These are phyloP conservation scores for Calonectria fujianensis DNA, from an alignment of 2,329 filamentous ascomycete species.

Conservation along the genomic window DNA sequence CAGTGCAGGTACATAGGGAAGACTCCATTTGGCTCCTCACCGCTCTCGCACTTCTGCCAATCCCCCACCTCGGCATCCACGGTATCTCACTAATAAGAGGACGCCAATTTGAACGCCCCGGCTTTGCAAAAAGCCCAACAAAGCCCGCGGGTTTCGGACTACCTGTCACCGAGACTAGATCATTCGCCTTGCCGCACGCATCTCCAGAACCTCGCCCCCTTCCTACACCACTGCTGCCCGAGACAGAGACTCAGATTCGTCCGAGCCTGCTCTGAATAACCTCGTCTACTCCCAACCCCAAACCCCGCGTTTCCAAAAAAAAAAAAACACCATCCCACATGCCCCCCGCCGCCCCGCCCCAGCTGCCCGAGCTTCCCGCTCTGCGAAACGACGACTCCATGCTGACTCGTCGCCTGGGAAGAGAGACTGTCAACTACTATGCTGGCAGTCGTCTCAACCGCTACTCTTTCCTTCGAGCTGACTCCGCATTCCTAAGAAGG, in stretches of 20 bases:
- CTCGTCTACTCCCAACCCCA: background rate
- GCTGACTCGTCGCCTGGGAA: constrained; percentile 85
- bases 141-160: constrained; percentile 36
- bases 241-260: constrained; percentile 25
- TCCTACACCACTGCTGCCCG: constrained; percentile 23
- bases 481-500: constrained; percentile 80
- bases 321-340: constrained; percentile 39
- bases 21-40: constrained; percentile 34
- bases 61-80: constrained; percentile 35
- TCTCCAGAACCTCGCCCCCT: constrained; percentile 34
- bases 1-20: constrained; percentile 22
- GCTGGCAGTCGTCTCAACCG: constrained; percentile 86
- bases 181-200: constrained; percentile 6
- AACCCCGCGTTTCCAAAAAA: constrained; percentile 25
- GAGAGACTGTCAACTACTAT: constrained; percentile 90
- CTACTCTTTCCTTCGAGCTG: constrained; percentile 84
- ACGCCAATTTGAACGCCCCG: constrained; percentile 33
- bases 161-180: constrained; percentile 26
- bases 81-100: constrained; percentile 34
- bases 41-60: constrained; percentile 22
- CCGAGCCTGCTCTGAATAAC: constrained; percentile 4
- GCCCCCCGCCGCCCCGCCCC: constrained; percentile 57
- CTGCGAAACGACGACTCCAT: constrained; percentile 75
- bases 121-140: constrained; percentile 31
- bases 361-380: constrained; percentile 67